Base-by-base conservation (phyloP, 2,329 filamentous ascomycete genomes). In the Microsporum canis region DNA sequence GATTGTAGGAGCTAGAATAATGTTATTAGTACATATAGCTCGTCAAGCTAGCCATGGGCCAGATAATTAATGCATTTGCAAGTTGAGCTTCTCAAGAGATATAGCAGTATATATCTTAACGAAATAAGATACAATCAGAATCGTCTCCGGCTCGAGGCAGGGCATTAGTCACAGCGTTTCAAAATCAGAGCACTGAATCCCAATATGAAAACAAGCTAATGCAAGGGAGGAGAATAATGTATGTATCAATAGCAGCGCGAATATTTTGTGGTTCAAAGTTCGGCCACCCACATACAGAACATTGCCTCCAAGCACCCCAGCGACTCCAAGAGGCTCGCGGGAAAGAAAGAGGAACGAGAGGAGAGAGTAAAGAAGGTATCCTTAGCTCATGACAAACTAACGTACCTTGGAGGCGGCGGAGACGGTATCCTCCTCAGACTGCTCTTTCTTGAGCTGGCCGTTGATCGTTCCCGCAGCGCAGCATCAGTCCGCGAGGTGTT, bases 1-100 rank as follows among this genome's bases (percentile, higher is more conserved):
- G 79, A 61, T 84, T 79, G 71, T 88, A 89, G 60, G 83, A 82
- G 61, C 83, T 84, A 33, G 69, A 60, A 34, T 5, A 53, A n/a
- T 3, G 49, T 12, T n/a, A 53, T 53, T 34, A 53, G 49, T 53
- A 53, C 17, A 36, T 49, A 14, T 38, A 31, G 38, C 39, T 64
- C 60, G 58, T 43, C 53, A 51, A 14, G 17, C 14, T 45, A 38
- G 39, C 23, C 36, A 36, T 63, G 39, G 12, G 58, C 47, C 55
- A 56, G 43, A 61, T 41, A 51, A 23, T 23, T 23, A 53, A 63
- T 63, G 57, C 55, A 51, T 53, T 33, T 27, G 14, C 27, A 34
- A 17, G 0, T 34, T 5, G 29, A 53, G 27, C 2, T 39, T 17
- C 3, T 4, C 14, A 17, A 39, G 23, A 36, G 31, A 41, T 57